Conservation (phyloP, 2,329 filamentous ascomycete genomes). For the Exophiala sideris region DNA sequence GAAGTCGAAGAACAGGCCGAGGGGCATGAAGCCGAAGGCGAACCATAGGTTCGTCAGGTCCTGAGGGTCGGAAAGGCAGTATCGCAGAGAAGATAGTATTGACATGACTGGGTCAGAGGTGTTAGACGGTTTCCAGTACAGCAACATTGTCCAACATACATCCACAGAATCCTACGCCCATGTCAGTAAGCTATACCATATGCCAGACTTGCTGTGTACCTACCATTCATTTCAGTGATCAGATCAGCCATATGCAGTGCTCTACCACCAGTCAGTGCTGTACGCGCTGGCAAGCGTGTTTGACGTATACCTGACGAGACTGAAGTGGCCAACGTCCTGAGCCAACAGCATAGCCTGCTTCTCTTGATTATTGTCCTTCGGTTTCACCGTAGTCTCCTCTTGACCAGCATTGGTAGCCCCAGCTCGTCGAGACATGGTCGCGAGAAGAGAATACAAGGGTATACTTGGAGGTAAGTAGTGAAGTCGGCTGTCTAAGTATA, state of each 20-base stretch:
- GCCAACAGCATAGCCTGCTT: constrained; percentile 50
- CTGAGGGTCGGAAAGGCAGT: constrained; percentile 71
- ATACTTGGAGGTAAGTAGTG: not conserved
- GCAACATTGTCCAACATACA: constrained; percentile 34
- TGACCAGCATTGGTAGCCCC: constrained; percentile 20
- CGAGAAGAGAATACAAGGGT: not conserved
- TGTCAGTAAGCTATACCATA: constrained; percentile 10
- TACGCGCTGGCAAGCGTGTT: not conserved
- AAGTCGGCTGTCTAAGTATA: not conserved
- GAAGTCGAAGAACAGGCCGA: constrained; percentile 95
- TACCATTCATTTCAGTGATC: constrained; percentile 50
- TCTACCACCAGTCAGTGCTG: constrained; percentile 28
- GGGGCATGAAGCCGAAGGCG: constrained; percentile 82
- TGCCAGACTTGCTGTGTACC: constrained; percentile 2
- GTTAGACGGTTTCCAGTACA: constrained; percentile 24
- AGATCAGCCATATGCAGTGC: constrained; percentile 50
- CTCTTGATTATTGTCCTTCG: constrained; percentile 39
- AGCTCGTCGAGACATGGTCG: constrained; percentile 28
- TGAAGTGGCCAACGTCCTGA: constrained; percentile 49
- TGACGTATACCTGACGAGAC: constrained; percentile 44
- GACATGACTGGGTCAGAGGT: constrained; percentile 65
- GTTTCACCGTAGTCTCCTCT: constrained; percentile 15
- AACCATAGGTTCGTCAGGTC: constrained; percentile 70
- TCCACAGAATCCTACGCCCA: constrained; percentile 45
- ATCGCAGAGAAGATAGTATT: constrained; percentile 89